Conservation (phyloP, 306 rosid species). For the Nissolia schottii region DNA sequence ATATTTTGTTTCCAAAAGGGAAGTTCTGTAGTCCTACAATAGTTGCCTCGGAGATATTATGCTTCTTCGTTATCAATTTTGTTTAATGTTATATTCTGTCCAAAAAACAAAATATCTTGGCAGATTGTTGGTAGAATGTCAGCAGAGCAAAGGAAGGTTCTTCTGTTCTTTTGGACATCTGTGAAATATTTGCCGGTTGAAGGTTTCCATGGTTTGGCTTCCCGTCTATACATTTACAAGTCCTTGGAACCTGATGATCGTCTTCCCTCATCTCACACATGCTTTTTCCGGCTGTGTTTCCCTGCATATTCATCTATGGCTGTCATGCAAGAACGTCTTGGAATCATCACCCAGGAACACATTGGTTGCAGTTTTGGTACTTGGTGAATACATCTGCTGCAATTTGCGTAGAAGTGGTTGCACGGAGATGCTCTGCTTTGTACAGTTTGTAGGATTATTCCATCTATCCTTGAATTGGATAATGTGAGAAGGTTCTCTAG, state of each 20-base stretch:
- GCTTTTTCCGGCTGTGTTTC: conserved; percentile 68
- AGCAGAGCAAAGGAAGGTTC: conserved; percentile 63
- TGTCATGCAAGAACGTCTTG: conserved; percentile 56
- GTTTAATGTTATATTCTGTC: conserved; percentile 11
- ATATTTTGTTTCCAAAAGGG: not conserved
- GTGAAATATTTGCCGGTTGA: conserved; percentile 85
- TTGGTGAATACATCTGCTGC: conserved; percentile 22
- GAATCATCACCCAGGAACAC: conserved; percentile 81
- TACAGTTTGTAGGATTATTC: conserved; percentile 45
- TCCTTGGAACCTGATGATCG: conserved; percentile 40
- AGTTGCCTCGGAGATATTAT: not conserved
- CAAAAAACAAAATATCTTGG: not conserved
- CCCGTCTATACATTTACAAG: conserved; percentile 60
- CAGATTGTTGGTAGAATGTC: conserved; percentile 79
- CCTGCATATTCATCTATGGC: conserved; percentile 61
- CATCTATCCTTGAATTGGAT: conserved; percentile 18
- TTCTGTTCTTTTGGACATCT: conserved; percentile 90
- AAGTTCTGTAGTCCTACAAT: not conserved
- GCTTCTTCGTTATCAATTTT: not conserved
- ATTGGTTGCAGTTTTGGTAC: conserved; percentile 69
- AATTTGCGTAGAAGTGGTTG: conserved; percentile 24
- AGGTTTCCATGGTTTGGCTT: conserved; percentile 75
- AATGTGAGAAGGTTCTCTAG: conserved; percentile 30
- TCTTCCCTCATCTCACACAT: conserved; percentile 87
- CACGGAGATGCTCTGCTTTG: conserved; percentile 47